phyloP scores from a whole-genome alignment of 805 yeast species.

The Danielia oregonensis region DNA sequence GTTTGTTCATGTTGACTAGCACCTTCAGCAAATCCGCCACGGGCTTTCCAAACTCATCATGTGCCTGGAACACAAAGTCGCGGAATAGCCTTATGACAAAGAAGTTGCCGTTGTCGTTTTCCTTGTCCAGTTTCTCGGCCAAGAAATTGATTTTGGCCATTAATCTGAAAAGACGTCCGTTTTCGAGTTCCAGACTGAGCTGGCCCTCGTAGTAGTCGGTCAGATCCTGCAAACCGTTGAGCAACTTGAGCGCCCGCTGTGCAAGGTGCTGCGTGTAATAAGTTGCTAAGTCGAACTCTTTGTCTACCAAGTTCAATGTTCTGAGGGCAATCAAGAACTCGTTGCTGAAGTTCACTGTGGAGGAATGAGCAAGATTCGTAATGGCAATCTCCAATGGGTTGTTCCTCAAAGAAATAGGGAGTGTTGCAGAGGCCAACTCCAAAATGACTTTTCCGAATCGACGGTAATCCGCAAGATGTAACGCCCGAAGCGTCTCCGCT shows the following conservation, averaged over 20 bases:
- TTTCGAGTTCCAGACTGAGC: constrained; percentile 74
- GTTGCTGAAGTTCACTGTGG: constrained; percentile 30
- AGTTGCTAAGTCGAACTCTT: constrained; percentile 18
- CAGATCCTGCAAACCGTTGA: constrained; percentile 49
- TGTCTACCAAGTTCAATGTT: constrained; percentile 15
- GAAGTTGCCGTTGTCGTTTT: constrained; percentile 58
- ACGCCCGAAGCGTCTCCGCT: constrained; percentile 15
- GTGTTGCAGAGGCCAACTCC: constrained; percentile 45
- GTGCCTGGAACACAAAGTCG: constrained; percentile 83
- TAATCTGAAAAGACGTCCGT: constrained; percentile 79
- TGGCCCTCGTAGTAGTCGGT: constrained; percentile 60
- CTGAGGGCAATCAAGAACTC: constrained; percentile 38
- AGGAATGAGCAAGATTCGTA: constrained; percentile 13
- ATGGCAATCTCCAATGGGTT: constrained; percentile 10
- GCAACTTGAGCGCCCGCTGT: constrained; percentile 38
- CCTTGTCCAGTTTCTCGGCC: constrained; percentile 67
- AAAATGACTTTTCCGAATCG: constrained; percentile 58
- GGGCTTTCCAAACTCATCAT: constrained; percentile 73
- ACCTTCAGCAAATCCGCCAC: constrained; percentile 81
- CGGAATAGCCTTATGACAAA: constrained; percentile 63
- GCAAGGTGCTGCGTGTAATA: constrained; percentile 25
- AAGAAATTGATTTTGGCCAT: constrained; percentile 78
- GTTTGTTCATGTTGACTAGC: constrained; percentile 71
- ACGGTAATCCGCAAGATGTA: constrained; percentile 54
- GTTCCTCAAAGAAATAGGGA: constrained; percentile 25